A percentile compares a stretch with the other conserved stretches of the same genome.
Conservation (phyloP, 495 filamentous ascomycete genomes). For the Aspergillus cristatus region DNA sequence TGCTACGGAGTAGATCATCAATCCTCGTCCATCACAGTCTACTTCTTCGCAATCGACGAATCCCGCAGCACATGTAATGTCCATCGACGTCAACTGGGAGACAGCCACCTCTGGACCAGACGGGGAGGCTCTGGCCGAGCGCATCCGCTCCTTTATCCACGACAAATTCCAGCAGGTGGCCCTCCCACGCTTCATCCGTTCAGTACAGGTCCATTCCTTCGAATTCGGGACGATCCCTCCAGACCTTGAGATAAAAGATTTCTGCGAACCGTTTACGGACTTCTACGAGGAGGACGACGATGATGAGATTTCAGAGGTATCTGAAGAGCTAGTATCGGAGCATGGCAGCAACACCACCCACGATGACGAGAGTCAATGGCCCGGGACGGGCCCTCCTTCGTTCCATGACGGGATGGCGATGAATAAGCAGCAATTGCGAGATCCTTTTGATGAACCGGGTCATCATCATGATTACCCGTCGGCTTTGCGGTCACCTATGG, state of each 20-base stretch:
- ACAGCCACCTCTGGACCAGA: constrained; percentile 84
- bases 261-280: constrained; percentile 88
- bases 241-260: constrained; percentile 85
- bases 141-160: constrained; percentile 89
- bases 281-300: constrained; percentile 86
- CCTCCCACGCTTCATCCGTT: constrained; percentile 91
- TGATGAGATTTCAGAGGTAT: constrained; percentile 34
- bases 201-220: constrained; percentile 88
- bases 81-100: constrained; percentile 94
- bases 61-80: constrained; percentile 57
- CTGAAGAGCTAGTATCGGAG: constrained; percentile 24
- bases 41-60: no score
- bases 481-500: constrained; percentile 33
- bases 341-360: no score
- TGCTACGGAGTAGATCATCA: no score
- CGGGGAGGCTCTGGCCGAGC: constrained; percentile 69
- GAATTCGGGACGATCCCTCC: constrained; percentile 80
- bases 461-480: constrained; percentile 20
- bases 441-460: constrained; percentile 10
- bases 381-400: constrained; percentile 18
- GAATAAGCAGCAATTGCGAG: constrained; percentile 11
- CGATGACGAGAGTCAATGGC: constrained; percentile 15
- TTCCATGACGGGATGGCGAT: constrained; percentile 28
- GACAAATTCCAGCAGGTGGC: constrained; percentile 86
- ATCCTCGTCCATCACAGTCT: no score